phyloP scores from a whole-genome alignment of 768 basidiomycete species.

The Mycena pura region DNA sequence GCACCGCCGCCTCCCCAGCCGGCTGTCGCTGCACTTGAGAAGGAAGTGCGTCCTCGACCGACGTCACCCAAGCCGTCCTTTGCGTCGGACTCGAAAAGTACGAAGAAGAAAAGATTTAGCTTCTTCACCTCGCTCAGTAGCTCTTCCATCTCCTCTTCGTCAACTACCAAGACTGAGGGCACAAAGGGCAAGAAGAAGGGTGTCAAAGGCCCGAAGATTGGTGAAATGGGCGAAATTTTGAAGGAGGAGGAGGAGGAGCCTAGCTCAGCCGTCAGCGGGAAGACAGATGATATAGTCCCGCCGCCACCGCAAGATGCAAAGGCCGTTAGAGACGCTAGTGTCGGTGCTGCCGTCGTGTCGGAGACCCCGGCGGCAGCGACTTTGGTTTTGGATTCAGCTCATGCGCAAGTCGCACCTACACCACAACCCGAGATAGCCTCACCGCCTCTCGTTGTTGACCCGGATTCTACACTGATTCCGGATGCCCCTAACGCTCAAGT shows the following conservation, averaged over 20 bases:
- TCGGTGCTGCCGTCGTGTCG: conserved; percentile 14
- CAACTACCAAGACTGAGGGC: conserved; percentile 37
- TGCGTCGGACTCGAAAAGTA: conserved; percentile 53
- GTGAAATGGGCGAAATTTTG: conserved; percentile 77
- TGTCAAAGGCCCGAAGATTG: conserved; percentile 48
- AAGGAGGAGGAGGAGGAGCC: conserved; percentile 56
- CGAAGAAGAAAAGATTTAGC: conserved; percentile 68
- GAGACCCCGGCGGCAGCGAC: conserved; percentile 6
- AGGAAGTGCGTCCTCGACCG: conserved; percentile 34
- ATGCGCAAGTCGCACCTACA: no score
- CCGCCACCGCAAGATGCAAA: conserved; percentile 25
- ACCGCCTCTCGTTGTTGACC: no score
- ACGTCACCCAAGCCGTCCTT: conserved; percentile 53
- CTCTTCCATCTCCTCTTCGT: conserved; percentile 37
- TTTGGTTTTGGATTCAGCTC: no score
- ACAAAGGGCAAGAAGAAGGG: conserved; percentile 43
- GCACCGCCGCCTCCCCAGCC: conserved; percentile 41
- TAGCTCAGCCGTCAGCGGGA: conserved; percentile 3
- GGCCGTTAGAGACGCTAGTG: conserved; percentile 24
- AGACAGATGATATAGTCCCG: conserved; percentile 7
- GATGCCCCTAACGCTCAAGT: conserved; percentile 13
- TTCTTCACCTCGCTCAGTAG: conserved; percentile 56
- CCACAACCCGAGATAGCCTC: no score
- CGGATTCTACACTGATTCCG: conserved; percentile 3
- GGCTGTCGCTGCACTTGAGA: conserved; percentile 16